Percentiles rank a stretch among this genome's conserved stretches.
These are phyloP conservation scores for Cryphonectria carpinicola DNA, from an alignment of 2,329 filamentous ascomycete genomes.

Conservation along the genomic window DNA sequence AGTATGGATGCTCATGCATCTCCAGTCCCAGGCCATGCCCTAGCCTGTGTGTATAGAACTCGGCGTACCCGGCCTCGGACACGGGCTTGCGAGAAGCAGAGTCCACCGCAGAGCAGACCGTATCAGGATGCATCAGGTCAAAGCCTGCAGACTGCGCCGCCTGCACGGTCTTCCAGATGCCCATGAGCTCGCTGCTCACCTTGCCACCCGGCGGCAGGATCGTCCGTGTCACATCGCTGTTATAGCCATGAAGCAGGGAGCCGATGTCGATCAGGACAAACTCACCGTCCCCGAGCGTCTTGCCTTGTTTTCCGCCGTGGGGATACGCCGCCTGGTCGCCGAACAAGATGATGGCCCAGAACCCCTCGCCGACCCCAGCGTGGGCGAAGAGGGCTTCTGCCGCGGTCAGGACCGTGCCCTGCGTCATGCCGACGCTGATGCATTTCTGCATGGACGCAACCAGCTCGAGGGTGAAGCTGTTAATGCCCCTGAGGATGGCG, in stretches of 20 bases:
- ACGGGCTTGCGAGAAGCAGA: constrained; percentile 35
- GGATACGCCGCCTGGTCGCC: constrained; percentile 37
- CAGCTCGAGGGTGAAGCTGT: constrained; percentile 36
- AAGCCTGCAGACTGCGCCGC: constrained; percentile 35
- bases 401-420: constrained; percentile 33
- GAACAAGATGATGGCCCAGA: constrained; percentile 38
- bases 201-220: constrained; percentile 33
- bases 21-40: constrained; percentile 38
- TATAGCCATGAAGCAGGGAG: constrained; percentile 36
- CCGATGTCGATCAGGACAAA: constrained; percentile 39
- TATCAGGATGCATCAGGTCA: constrained; percentile 34
- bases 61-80: constrained; percentile 32
- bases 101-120: constrained; percentile 37
- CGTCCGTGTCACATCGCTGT: constrained; percentile 37
- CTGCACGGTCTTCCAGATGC: constrained; percentile 34
- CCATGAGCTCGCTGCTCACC: constrained; percentile 35
- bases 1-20: constrained; percentile 38
- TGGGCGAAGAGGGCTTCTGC: constrained; percentile 33
- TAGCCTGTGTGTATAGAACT: constrained; percentile 37
- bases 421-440: constrained; percentile 33
- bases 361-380: constrained; percentile 35
- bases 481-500: constrained; percentile 36
- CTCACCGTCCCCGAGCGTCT: constrained; percentile 34
- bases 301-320: constrained; percentile 36
- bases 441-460: constrained; percentile 36